Evolutionary conservation across 805 yeast species (phyloP).

Genomic region (Ogataea siamensis): DNA sequence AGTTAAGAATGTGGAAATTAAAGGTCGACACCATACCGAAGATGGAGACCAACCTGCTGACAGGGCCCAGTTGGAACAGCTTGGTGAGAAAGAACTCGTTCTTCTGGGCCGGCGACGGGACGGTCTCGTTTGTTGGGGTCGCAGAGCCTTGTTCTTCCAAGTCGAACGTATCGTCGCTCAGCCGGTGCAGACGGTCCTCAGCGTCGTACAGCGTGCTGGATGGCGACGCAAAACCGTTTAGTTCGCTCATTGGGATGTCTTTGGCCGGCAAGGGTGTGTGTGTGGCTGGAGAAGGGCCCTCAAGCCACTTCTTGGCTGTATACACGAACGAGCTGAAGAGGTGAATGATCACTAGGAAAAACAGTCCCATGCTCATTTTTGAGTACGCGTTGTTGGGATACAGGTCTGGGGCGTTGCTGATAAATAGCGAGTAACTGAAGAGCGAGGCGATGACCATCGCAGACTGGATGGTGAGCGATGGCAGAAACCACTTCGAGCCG

Average conservation of each 20-base stretch:
- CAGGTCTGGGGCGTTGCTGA: conserved; percentile 56
- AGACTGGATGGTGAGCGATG: conserved; percentile 52
- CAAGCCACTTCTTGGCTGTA: conserved; percentile 44
- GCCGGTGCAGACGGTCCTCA: conserved; percentile 20
- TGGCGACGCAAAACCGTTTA: conserved; percentile 28
- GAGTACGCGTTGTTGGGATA: conserved; percentile 78
- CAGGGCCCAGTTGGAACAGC: conserved; percentile 33
- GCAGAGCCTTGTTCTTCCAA: conserved; percentile 18
- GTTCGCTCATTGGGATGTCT: conserved; percentile 31
- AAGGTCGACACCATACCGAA: conserved; percentile 35
- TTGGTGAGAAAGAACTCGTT: conserved; percentile 37
- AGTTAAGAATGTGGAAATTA: conserved; percentile 53
- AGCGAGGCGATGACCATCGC: conserved; percentile 48
- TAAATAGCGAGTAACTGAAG: conserved; percentile 54
- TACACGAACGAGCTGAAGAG: conserved; percentile 51
- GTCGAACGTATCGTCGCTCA: conserved; percentile 26
- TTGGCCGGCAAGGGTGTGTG: conserved; percentile 15
- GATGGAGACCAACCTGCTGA: conserved; percentile 16
- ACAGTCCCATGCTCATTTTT: conserved; percentile 59
- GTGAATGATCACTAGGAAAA: conserved; percentile 53
- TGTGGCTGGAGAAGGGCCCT: conserved; percentile 16
- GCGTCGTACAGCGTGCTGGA: conserved; percentile 37
- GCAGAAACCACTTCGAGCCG: conserved; percentile 56
- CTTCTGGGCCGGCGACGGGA: conserved; percentile 12
- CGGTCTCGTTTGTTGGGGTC: conserved; percentile 1